Base-by-base conservation (phyloP, 179 eudicot species). In the Vitellaria paradoxa region DNA sequence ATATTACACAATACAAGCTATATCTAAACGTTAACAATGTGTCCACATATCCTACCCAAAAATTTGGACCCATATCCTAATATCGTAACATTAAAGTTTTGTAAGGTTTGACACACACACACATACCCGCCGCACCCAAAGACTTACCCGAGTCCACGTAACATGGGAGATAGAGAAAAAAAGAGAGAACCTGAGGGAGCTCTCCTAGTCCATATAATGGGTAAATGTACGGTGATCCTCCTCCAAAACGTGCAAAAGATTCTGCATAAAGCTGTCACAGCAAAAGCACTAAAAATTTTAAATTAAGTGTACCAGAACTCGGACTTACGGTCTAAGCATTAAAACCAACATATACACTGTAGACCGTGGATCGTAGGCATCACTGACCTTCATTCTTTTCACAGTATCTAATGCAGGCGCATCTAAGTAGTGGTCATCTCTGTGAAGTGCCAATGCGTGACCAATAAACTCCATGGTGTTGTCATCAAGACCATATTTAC, bases 171-270 rank as follows among this genome's bases (percentile, higher is more conserved):
- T n/a, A 21, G 55, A 66, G 55, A 72, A 72, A 9, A 75, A 26
- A 70, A 74, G 72, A 37, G 72, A 40, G 69, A 65, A 91, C 97
- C 94, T 92, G 97, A 68, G 97, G 97, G 52, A 92, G 94, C 84
- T 92, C 97, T 80, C 90, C 97, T 64, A 92, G 81, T 50, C 97
- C 97, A 69, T 92, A 92, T 83, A 92, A 76, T 5, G 97, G 97
- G 77, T 92, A 92, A 73, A 92, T 90, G 80, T 92, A 92, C 14
- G 97, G 94, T 52, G 97, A 92, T 70, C 97, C 94, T 85, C 97
- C 97, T 85, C 82, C 89, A 79, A 90, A 92, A 46, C 97, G 94
- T 73, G 91, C 89, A 64, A 90, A 69, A 80, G 97, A 92, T 78
- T 92, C 97, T 9, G 97, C 87, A 79, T 92, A 92, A 42, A 92